Base-by-base conservation (phyloP, 139 green algal species). In the Penium margaritaceum region DNA sequence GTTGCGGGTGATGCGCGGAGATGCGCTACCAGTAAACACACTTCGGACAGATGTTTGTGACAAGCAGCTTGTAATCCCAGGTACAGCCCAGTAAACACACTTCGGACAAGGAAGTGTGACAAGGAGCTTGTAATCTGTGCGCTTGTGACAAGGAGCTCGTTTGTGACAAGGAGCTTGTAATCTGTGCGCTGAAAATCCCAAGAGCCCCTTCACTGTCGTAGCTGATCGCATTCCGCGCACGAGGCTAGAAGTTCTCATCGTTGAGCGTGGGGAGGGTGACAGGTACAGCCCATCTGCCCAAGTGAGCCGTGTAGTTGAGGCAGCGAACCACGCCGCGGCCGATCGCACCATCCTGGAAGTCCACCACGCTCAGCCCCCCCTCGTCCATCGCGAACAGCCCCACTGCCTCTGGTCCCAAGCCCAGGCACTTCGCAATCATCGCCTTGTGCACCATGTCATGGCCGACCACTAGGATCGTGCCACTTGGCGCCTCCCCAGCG, bases 301-400 rank as follows among this genome's bases (percentile, higher is more conserved):
- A 64, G 55, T 86, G 82, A 6, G 86, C 86, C 27, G 85, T 87
- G 67, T 87, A 88, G 71, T 89, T 90, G 55, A 83, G 67, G 51
- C 84, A 88, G 43, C 75, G 33, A 44, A 77, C 70, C 34, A 84
- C 54, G 47, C 55, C 35, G 44, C 35, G 0, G 44, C 72, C 12
- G 24, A 60, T 24, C 41, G 53, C 27, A 6, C 75, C 84, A 46
- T 87, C 84, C 9, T 87, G 87, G 63, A 90, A 90, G 33, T 90
- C 87, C 1, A 91, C 79, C 1, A 91, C 78, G n/a, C 81, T 90
- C 21, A 91, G 71, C 21, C 87, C 79, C 35, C 85, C 87, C 44
- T 73, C 29, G 30, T 81, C 51, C 6, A 81, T 30, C 32, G 76
- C 47, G 47, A 80, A 81, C 29, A 19, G 34, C n/a, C 39, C 57